Conservation (phyloP, 164 flowering plant species). For the Houttuynia cordata region DNA sequence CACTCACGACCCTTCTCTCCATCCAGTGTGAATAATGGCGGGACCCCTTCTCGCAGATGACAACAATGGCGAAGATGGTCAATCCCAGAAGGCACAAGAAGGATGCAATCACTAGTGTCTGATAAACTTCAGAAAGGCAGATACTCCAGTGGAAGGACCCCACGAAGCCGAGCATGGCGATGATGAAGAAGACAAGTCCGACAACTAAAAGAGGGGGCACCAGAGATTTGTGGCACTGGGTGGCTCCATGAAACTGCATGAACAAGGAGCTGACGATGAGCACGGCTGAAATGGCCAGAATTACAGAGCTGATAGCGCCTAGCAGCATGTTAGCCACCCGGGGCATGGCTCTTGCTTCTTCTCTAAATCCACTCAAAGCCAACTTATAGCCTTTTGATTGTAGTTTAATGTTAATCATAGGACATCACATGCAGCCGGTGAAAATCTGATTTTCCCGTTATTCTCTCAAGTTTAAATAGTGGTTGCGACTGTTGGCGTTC, state of each 20-base stretch:
- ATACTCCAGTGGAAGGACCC: slow-evolving; percentile 29
- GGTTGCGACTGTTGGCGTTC: too few relatives aligned
- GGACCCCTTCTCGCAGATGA: too few relatives aligned
- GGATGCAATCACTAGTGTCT: slow-evolving; percentile 23
- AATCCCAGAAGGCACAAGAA: too few relatives aligned
- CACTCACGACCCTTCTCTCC: slow-evolving; percentile 28
- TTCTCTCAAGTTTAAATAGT: too few relatives aligned
- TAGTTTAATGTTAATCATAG: too few relatives aligned
- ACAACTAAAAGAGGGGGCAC: slow-evolving; percentile 23
- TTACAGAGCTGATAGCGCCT: slow-evolving; percentile 19
- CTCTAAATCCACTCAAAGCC: too few relatives aligned
- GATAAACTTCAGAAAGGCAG: slow-evolving; percentile 27
- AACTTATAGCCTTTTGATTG: too few relatives aligned
- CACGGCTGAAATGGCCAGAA: slow-evolving; percentile 15
- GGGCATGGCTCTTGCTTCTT: slow-evolving; percentile 13
- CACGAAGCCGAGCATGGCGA: slow-evolving; percentile 26
- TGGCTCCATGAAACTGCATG: slow-evolving; percentile 1
- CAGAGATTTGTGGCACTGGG: slow-evolving; percentile 29
- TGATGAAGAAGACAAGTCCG: slow-evolving; percentile 20
- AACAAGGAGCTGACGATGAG: slow-evolving; percentile 9
- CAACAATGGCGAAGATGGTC: too few relatives aligned
- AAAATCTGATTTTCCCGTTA: too few relatives aligned
- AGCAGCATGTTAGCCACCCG: slow-evolving; percentile 38
- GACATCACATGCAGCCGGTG: too few relatives aligned
- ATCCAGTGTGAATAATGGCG: slow-evolving; percentile 51